Conservation (phyloP, 495 filamentous ascomycete genomes). For the Penicillium ochrochloron region DNA sequence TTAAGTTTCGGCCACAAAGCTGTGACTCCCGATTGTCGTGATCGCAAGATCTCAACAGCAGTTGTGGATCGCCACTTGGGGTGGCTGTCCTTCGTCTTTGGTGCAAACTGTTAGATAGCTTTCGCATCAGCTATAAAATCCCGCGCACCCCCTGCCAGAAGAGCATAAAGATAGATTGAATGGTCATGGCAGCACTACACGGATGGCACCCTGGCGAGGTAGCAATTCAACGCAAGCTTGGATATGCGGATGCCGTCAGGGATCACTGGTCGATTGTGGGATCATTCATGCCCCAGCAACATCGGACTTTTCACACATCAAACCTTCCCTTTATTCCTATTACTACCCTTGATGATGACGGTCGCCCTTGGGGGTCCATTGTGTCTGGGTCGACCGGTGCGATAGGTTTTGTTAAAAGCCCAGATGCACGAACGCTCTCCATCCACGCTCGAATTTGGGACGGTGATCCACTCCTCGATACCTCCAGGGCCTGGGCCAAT, state of each 20-base stretch:
- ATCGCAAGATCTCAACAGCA: not conserved
- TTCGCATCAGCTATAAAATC: not conserved
- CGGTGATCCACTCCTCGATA: slow-evolving; percentile 25
- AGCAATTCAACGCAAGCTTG: slow-evolving; percentile 22
- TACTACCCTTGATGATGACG: slow-evolving; percentile 20
- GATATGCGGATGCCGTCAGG: slow-evolving; percentile 19
- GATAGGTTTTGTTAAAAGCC: slow-evolving; percentile 24
- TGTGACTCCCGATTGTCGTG: not conserved
- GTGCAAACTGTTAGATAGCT: not conserved
- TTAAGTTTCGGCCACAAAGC: not conserved
- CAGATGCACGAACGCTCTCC: slow-evolving; percentile 13
- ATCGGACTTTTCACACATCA: slow-evolving; percentile 25
- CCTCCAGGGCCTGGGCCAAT: slow-evolving; percentile 5
- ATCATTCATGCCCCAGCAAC: slow-evolving; percentile 23
- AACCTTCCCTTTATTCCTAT: slow-evolving; percentile 26
- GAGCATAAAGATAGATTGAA: not conserved
- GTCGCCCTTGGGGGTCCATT: slow-evolving; percentile 26
- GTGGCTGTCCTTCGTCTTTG: not conserved
- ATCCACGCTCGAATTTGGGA: slow-evolving; percentile 19
- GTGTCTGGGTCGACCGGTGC: slow-evolving; percentile 17
- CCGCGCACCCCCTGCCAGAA: not conserved
- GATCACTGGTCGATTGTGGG: slow-evolving; percentile 16
- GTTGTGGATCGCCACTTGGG: not conserved
- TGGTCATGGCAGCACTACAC: slow-evolving; percentile 18
- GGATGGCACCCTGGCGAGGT: slow-evolving; percentile 28